Conservation (phyloP, 306 rosid genomes). For the Sophora flavescens region DNA sequence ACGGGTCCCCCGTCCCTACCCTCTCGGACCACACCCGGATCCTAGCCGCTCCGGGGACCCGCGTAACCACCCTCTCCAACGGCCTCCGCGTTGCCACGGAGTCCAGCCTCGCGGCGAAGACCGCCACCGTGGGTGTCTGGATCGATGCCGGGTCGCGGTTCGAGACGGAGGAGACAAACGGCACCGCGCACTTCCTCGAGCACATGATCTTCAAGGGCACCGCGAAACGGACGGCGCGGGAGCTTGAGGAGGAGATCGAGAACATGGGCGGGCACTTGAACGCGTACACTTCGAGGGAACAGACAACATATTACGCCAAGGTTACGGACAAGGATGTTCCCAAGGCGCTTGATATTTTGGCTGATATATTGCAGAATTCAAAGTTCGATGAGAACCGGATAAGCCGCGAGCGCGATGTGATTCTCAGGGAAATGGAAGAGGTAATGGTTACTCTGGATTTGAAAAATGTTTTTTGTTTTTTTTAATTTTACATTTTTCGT, state of each 20-base stretch:
- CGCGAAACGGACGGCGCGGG: conserved; percentile 65
- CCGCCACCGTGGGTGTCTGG: conserved; percentile 96
- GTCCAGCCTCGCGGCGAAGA: conserved; percentile 64
- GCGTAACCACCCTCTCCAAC: conserved; percentile 78
- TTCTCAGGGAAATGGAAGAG: conserved; percentile 97
- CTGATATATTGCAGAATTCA: conserved; percentile 92
- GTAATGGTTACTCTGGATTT: conserved; percentile 15
- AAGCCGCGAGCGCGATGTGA: conserved; percentile 81
- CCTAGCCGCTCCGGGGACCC: conserved; percentile 88
- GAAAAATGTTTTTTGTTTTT: no score
- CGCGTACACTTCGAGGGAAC: conserved; percentile 92
- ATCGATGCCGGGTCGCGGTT: conserved; percentile 96
- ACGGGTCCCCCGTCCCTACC: conserved; percentile 87
- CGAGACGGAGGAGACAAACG: conserved; percentile 90
- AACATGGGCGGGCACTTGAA: conserved; percentile 97
- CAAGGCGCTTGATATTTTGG: conserved; percentile 72
- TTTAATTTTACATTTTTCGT: no score
- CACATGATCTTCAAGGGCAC: conserved; percentile 99
- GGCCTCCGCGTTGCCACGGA: conserved; percentile 94
- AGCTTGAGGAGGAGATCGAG: conserved; percentile 90
- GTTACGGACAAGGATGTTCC: conserved; percentile 72
- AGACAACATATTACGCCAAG: conserved; percentile 88
- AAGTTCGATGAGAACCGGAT: conserved; percentile 78
- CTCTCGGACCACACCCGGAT: conserved; percentile 72
- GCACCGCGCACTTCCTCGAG: conserved; percentile 90